Evolutionary conservation across 2,329 filamentous ascomycete genomes (phyloP), one percentile per base, ranked within the genome.

Genomic region (Helotiales sp.): DNA sequence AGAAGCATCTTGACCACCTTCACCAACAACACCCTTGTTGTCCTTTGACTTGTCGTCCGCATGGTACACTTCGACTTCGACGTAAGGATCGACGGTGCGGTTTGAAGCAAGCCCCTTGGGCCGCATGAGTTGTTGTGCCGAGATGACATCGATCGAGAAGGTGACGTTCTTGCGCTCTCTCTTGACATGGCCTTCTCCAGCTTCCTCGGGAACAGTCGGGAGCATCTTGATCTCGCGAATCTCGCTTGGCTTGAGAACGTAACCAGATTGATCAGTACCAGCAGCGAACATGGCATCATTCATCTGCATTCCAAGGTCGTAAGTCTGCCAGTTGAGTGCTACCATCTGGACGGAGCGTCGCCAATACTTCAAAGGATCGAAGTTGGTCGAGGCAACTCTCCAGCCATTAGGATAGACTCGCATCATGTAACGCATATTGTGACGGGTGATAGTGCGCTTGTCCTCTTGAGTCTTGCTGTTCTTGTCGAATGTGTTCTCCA

Each of bases 281-380:
- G 91, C 90, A 47, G 92, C 89, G 71, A 97, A 99, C 95, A 99
- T 98, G 69, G 95, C 95, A 66, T 95, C 90, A 72, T 98, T 98
- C 73, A 98, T 82, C 71, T 98, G 93, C 84, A 97, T 95, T 46
- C 93, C 91, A 17, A 96, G 81, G 70, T 98, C 95, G 69, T 96
- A 97, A 0, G 93, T 98, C 75, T 99, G 95, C 93, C 95, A 98
- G 75, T 99, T 99, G 62, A 98, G 80, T 0, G 95, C 95, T 13
- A 90, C 92, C 93, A 99, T 98, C 75, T 99, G 95, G 17, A 97
- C 95, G 30, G 95, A 95, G 42, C 91, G 87, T 52, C 93, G 87
- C 95, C 95, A 99, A 71, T 95, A 96, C 61, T 88, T 87, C 63
- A 96, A 83, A 1, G 95, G 95, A 68, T 97, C 92, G 69, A 97